Percentiles rank a stretch among this genome's conserved stretches.
Conservation (phyloP, 768 basidiomycete species). For the Agrocybe praecox region DNA sequence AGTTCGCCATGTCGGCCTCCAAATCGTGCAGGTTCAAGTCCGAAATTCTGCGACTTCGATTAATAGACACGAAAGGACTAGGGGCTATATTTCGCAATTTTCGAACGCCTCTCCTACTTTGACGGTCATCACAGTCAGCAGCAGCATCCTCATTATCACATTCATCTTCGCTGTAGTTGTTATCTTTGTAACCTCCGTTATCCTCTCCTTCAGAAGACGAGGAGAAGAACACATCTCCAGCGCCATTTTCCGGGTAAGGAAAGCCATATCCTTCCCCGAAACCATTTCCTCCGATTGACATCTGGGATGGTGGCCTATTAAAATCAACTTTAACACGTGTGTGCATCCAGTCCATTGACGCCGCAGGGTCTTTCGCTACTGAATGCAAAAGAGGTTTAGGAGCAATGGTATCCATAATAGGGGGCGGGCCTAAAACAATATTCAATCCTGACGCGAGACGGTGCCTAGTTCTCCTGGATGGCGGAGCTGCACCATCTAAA, state of each 20-base stretch:
- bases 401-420: not conserved
- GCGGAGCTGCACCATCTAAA: too few species aligned
- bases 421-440: not conserved
- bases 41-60: not conserved
- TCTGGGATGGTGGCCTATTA: constrained; percentile 43
- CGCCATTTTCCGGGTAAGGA: constrained; percentile 3
- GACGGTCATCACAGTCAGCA: not conserved
- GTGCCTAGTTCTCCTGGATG: not conserved
- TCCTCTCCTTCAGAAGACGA: constrained; percentile 12
- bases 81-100: too few species aligned
- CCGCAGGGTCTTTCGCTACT: constrained; percentile 3
- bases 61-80: not conserved
- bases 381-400: not conserved
- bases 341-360: constrained; percentile 22
- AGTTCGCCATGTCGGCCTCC: not conserved
- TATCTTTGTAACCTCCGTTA: not conserved
- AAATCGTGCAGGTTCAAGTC: not conserved
- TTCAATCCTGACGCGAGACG: not conserved
- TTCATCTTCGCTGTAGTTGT: not conserved
- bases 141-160: not conserved
- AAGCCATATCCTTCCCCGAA: constrained; percentile 10
- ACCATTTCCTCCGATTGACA: constrained; percentile 14
- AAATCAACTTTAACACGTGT: constrained; percentile 35
- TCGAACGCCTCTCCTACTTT: not conserved
- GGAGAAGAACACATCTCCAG: constrained; percentile 14